phyloP scores from a whole-genome alignment of 352 stramenopile species.

The Globisporangium orthogonon region DNA sequence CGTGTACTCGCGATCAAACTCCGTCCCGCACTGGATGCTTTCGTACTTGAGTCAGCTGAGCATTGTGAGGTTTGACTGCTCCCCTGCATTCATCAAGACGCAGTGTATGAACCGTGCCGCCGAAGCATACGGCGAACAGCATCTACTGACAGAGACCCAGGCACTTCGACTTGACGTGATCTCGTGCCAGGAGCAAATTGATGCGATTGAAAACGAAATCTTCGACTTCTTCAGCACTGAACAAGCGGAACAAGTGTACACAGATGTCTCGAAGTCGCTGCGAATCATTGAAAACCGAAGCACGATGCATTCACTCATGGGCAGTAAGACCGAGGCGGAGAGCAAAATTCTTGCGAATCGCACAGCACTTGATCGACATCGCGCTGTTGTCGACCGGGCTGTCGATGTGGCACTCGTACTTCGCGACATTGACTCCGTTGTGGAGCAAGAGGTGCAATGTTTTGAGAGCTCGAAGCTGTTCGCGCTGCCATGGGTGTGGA shows the following conservation, averaged over 20 bases:
- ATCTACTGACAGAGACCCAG: constrained; percentile 43
- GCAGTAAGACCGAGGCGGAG: constrained; percentile 27
- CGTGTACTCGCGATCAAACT: constrained; percentile 30
- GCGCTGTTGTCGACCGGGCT: constrained; percentile 20
- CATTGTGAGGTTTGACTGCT: constrained; percentile 42
- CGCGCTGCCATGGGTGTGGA: constrained; percentile 31
- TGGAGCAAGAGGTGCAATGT: neutral
- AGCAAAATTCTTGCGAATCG: constrained; percentile 30
- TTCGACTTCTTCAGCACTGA: constrained; percentile 52
- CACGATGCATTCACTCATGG: constrained; percentile 35
- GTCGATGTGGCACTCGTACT: constrained; percentile 30
- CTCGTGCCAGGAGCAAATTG: constrained; percentile 45
- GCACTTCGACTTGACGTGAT: constrained; percentile 38
- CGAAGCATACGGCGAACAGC: constrained; percentile 21
- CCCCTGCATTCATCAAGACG: constrained; percentile 21
- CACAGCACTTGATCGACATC: constrained; percentile 17
- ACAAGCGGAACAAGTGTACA: constrained; percentile 28
- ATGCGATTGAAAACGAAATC: constrained; percentile 50
- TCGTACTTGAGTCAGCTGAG: constrained; percentile 31
- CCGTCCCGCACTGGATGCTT: constrained; percentile 30
- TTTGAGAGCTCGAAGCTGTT: neutral
- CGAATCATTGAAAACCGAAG: constrained; percentile 58
- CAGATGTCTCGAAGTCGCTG: constrained; percentile 40
- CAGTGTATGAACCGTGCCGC: constrained; percentile 27
- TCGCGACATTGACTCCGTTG: constrained; percentile 20